Conservation (phyloP, 2,329 filamentous ascomycete genomes). For the Penicillium aurantiogriseum region DNA sequence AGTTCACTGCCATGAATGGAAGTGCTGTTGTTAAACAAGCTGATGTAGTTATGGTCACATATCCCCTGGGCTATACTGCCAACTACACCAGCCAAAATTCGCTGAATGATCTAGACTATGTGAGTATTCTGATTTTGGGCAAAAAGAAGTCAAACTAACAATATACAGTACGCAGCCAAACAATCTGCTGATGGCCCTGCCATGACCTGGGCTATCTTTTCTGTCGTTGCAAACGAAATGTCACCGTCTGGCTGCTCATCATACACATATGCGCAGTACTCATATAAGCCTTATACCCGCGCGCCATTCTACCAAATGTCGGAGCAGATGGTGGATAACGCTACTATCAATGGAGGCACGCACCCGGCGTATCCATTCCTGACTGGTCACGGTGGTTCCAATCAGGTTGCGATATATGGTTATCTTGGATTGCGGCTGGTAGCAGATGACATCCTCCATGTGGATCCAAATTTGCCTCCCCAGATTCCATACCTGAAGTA, state of each 20-base stretch:
- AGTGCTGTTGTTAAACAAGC: constrained; percentile 67
- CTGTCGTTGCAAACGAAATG: constrained; percentile 64
- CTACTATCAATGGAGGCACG: constrained; percentile 60
- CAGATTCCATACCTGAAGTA: constrained; percentile 62
- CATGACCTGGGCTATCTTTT: constrained; percentile 72
- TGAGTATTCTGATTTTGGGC: constrained; percentile 26
- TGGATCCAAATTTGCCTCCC: constrained; percentile 64
- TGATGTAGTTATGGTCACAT: constrained; percentile 66
- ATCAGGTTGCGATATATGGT: constrained; percentile 66
- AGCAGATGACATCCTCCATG: constrained; percentile 57
- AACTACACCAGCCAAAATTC: constrained; percentile 52
- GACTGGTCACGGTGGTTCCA: constrained; percentile 67
- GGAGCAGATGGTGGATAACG: constrained; percentile 65
- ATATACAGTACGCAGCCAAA: constrained; percentile 61
- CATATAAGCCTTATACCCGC: constrained; percentile 62
- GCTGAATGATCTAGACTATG: constrained; percentile 62
- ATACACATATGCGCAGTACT: constrained; percentile 66
- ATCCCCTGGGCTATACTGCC: constrained; percentile 60
- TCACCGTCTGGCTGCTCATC: constrained; percentile 66
- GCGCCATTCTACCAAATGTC: constrained; percentile 70
- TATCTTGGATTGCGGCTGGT: constrained; percentile 64
- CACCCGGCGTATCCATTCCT: constrained; percentile 70
- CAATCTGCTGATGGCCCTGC: constrained; percentile 67
- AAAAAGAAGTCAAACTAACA: not conserved
- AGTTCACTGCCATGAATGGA: constrained; percentile 66